Evolutionary conservation across 2,329 filamentous ascomycete species (phyloP).

Genomic region (Diplodia intermedia): DNA sequence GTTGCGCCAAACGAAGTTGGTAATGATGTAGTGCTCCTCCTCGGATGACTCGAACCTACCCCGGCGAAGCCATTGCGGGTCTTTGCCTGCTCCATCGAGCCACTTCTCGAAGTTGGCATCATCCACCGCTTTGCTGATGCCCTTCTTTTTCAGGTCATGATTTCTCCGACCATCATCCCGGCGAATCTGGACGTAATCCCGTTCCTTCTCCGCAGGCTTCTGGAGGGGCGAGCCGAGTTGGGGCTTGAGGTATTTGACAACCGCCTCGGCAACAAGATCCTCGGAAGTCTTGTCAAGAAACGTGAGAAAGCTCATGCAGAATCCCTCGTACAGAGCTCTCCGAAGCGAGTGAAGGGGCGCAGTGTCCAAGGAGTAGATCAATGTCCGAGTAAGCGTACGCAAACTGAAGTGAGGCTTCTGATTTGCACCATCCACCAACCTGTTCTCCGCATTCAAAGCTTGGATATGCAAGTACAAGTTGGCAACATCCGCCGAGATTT

Average conservation of each 20-base stretch:
- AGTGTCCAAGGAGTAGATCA: slow-evolving; percentile 88
- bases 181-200: slow-evolving; percentile 70
- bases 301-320: slow-evolving; percentile 97
- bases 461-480: slow-evolving; percentile 89
- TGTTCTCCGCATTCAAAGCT: slow-evolving; percentile 77
- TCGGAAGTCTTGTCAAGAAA: slow-evolving; percentile 85
- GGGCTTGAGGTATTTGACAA: slow-evolving; percentile 78
- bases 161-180: slow-evolving; percentile 24
- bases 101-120: slow-evolving; percentile 32
- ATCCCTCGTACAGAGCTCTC: slow-evolving; percentile 89
- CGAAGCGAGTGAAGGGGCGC: slow-evolving; percentile 83
- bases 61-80: slow-evolving; percentile 89
- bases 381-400: slow-evolving; percentile 85
- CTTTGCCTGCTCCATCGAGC: slow-evolving; percentile 57
- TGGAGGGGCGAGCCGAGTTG: slow-evolving; percentile 80
- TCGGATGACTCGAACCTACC: slow-evolving; percentile 72
- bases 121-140: slow-evolving; percentile 21
- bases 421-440: slow-evolving; percentile 90
- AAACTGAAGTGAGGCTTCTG: slow-evolving; percentile 98
- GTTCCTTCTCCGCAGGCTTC: slow-evolving; percentile 74
- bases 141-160: slow-evolving; percentile 27
- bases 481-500: slow-evolving; percentile 80
- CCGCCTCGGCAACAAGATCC: slow-evolving; percentile 75
- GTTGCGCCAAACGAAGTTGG: slow-evolving; percentile 92
- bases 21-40: slow-evolving; percentile 92